Evolutionary conservation across 345 rosid species (phyloP), one percentile per base, ranked within the genome.

Genomic region (Citrus sp.): DNA sequence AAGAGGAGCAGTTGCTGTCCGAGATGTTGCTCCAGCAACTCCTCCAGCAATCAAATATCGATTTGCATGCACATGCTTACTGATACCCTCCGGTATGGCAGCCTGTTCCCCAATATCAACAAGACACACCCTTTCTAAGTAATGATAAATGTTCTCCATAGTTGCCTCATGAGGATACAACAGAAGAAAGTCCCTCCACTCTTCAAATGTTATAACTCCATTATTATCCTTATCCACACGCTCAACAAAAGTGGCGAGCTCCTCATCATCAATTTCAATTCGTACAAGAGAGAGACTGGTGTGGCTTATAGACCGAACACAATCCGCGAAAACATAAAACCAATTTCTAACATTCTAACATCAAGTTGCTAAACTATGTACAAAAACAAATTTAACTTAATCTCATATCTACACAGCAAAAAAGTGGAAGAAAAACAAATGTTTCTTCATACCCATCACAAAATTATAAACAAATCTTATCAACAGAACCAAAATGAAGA

Each of bases 161-260:
- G 98, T 93, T 60, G 98, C 97, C 77, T 94, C 98, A n/a, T 94
- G 98, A 27, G 97, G 98, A 83, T 91, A 92, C 6, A 92, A 77
- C 80, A 94, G 83, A 65, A 94, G 96, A 86, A 94, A 94, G 84
- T 94, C 98, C 74, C 97, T 89, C 98, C 98, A 94, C 78, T 92
- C 98, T 76, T 92, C 96, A 79, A 94, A 94, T 51, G 97, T 88
- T 77, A 94, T 94, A 61, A 93, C 91, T 34, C 98, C 98, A 81
- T 94, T 90, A 63, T 87, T 92, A 80, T 91, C 98, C 90, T 94
- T 91, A 64, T 92, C 96, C 67, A 94, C 97, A 37, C 92, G 97
- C 86, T 94, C 98, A 77, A 94, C 96, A 87, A 94, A 94, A 46
- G 79, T 88, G 10, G 93, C 96, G 14, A 94, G 93, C 87, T 92